A percentile compares a stretch with the other conserved stretches of the same genome.
Evolutionary conservation across 2,329 filamentous ascomycete genomes (phyloP).

Genomic region (Balansia obtecta): DNA sequence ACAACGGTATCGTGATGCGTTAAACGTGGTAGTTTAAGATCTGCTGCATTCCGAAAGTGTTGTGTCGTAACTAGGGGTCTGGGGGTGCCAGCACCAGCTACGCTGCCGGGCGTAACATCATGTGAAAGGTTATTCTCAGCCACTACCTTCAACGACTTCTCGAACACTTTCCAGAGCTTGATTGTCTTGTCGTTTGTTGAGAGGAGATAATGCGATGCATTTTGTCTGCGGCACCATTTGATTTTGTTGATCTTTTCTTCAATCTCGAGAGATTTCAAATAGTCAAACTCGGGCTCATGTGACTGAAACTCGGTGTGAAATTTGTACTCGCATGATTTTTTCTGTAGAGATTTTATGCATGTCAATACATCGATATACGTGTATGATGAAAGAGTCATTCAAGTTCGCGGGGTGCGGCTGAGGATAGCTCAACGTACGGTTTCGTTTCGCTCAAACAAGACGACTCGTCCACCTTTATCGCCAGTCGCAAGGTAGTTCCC

Average conservation of each 20-base stretch:
- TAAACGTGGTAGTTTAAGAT: slow-evolving; percentile 87
- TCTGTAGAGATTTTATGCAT: slow-evolving; percentile 39
- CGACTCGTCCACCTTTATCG: slow-evolving; percentile 76
- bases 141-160: slow-evolving; percentile 97
- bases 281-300: slow-evolving; percentile 98
- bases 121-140: slow-evolving; percentile 97
- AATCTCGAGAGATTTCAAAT: slow-evolving; percentile 97
- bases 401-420: neutral
- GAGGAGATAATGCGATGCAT: slow-evolving; percentile 93
- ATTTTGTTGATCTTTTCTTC: slow-evolving; percentile 99
- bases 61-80: slow-evolving; percentile 54
- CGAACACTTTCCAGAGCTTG: slow-evolving; percentile 99
- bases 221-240: slow-evolving; percentile 97
- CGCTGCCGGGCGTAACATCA: slow-evolving; percentile 69
- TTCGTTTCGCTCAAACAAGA: slow-evolving; percentile 87
- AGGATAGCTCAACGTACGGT: slow-evolving; percentile 48
- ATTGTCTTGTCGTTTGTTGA: slow-evolving; percentile 99
- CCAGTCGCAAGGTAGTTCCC: slow-evolving; percentile 85
- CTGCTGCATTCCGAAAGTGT: slow-evolving; percentile 66
- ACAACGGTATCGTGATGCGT: slow-evolving; percentile 98
- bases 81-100: slow-evolving; percentile 63
- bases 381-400: neutral
- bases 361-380: slow-evolving; percentile 7
- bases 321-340: slow-evolving; percentile 99
- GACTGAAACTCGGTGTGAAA: slow-evolving; percentile 99